Percentiles rank a stretch among this genome's conserved stretches.
phyloP scores from a whole-genome alignment of 2,329 filamentous ascomycete genomes.

The Alternaria rosae region DNA sequence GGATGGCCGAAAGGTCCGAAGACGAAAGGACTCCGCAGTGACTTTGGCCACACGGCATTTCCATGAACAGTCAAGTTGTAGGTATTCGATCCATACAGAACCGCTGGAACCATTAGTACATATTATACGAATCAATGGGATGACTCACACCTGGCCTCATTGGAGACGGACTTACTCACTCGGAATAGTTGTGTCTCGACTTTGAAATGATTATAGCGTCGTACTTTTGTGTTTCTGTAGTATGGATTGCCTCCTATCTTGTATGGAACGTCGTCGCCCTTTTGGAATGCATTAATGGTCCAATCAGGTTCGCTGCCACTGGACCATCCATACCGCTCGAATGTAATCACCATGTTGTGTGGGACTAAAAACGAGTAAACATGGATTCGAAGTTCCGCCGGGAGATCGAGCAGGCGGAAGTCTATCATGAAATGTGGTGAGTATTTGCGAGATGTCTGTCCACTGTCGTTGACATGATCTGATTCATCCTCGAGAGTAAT shows the following conservation, averaged over 20 bases:
- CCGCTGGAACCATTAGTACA: slow-evolving; percentile 12
- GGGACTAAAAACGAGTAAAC: slow-evolving; percentile 23
- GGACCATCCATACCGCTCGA: background rate
- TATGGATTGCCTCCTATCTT: background rate
- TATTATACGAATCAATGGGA: background rate
- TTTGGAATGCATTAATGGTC: background rate
- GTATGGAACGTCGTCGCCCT: background rate
- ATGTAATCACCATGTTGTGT: slow-evolving; percentile 7
- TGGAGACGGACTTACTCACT: slow-evolving; percentile 24
- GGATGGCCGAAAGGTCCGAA: slow-evolving; percentile 25
- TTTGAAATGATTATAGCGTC: background rate
- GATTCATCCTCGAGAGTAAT: background rate
- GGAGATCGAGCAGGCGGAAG: slow-evolving; percentile 24
- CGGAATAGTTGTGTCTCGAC: slow-evolving; percentile 20
- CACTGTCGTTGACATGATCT: background rate
- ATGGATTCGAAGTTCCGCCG: slow-evolving; percentile 24
- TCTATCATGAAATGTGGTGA: background rate
- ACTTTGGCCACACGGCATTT: slow-evolving; percentile 6
- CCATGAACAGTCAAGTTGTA: slow-evolving; percentile 26
- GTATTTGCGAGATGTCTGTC: background rate
- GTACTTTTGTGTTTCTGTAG: background rate
- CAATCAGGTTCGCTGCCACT: background rate
- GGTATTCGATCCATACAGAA: slow-evolving; percentile 31
- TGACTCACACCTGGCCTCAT: slow-evolving; percentile 23
- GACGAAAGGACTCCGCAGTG: slow-evolving; percentile 22